A percentile compares a stretch with the other conserved stretches of the same genome.
Evolutionary conservation across 2,329 filamentous ascomycete species (phyloP).

Genomic region (Alternaria incomplexa): DNA sequence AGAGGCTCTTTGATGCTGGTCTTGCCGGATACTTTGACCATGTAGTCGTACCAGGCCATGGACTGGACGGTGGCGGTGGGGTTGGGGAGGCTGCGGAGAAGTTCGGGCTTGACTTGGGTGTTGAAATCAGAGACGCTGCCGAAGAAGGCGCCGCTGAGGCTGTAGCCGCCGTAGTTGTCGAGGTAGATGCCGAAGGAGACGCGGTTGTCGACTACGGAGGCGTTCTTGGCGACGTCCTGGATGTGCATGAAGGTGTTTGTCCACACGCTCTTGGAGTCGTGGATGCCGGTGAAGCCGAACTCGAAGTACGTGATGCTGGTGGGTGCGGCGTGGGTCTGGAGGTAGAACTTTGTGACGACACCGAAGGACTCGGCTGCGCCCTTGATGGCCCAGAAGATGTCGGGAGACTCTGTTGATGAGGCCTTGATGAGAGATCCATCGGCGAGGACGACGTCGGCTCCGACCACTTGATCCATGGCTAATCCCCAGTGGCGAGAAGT

Average conservation of each 20-base stretch:
- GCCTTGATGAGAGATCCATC: slow-evolving; percentile 47
- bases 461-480: slow-evolving; percentile 45
- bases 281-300: slow-evolving; percentile 34
- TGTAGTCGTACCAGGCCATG: slow-evolving; percentile 47
- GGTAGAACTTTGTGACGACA: slow-evolving; percentile 47
- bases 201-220: slow-evolving; percentile 49
- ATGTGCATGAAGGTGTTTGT: slow-evolving; percentile 50
- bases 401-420: slow-evolving; percentile 42
- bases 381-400: slow-evolving; percentile 52
- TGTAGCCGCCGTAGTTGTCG: slow-evolving; percentile 43
- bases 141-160: slow-evolving; percentile 51
- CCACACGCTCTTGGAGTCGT: slow-evolving; percentile 37
- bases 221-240: slow-evolving; percentile 50
- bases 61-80: slow-evolving; percentile 30
- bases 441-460: slow-evolving; percentile 48
- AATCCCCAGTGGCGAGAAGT: slow-evolving; percentile 46
- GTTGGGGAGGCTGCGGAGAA: slow-evolving; percentile 46
- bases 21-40: slow-evolving; percentile 51
- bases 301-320: slow-evolving; percentile 36
- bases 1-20: slow-evolving; percentile 34
- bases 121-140: slow-evolving; percentile 48
- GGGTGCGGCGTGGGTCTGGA: slow-evolving; percentile 41
- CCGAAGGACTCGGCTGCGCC: slow-evolving; percentile 52
- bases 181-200: slow-evolving; percentile 52
- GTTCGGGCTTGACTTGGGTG: slow-evolving; percentile 45